Evolutionary conservation across 2,329 filamentous ascomycete species (phyloP).

Genomic region (Cladosporium sp.): DNA sequence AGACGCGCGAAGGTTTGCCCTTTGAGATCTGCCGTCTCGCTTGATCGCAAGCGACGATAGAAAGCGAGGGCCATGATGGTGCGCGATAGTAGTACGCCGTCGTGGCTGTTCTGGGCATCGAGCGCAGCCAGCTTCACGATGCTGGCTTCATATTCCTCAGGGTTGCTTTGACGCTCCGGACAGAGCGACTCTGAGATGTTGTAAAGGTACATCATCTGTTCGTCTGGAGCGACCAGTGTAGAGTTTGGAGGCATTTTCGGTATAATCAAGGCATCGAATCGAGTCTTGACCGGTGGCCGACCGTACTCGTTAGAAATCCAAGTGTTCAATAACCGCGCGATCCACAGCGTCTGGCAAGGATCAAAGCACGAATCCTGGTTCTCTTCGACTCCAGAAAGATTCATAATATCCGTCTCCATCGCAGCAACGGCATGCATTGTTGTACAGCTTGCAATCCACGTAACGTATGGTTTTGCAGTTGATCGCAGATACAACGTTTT

Average conservation of each 20-base stretch:
- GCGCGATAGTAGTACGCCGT: background rate
- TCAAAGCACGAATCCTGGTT: background rate
- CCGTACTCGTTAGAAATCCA: background rate
- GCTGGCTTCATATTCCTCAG: background rate
- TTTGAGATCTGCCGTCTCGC: background rate
- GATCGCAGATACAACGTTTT: background rate
- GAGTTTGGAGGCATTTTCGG: background rate
- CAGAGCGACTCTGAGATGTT: background rate
- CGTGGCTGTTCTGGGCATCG: background rate
- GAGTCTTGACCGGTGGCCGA: background rate
- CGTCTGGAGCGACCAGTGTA: background rate
- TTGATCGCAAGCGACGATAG: background rate
- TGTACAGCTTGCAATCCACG: slow-evolving; percentile 1
- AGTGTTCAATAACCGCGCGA: slow-evolving; percentile 3
- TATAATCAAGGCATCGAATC: background rate
- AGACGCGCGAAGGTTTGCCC: background rate
- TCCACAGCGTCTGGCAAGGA: background rate
- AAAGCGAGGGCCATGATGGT: background rate
- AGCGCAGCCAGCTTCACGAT: background rate
- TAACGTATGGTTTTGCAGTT: background rate
- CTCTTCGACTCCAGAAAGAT: background rate
- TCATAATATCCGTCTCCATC: background rate
- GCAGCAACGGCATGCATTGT: background rate
- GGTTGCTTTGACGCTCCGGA: background rate
- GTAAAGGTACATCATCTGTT: slow-evolving; percentile 1